Evolutionary conservation across 2,329 filamentous ascomycete genomes (phyloP).

Genomic region (Rachicladosporium sp.): DNA sequence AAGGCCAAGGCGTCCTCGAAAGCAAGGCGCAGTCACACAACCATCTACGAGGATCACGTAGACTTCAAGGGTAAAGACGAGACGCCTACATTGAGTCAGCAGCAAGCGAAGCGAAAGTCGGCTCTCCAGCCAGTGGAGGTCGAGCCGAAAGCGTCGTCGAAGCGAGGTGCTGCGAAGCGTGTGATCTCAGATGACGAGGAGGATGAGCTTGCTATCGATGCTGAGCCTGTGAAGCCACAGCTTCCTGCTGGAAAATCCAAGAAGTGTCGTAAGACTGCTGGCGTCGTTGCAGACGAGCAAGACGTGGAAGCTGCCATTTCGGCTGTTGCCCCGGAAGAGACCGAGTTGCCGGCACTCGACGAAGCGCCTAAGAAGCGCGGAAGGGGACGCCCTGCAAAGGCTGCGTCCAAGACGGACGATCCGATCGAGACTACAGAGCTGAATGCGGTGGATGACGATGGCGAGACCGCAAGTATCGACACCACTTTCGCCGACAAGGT

Average conservation of each 20-base stretch:
- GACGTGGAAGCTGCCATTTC: not conserved
- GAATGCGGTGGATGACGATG: not conserved
- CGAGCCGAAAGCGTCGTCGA: slow-evolving; percentile 5
- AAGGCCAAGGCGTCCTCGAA: slow-evolving; percentile 8
- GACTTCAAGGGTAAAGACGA: slow-evolving; percentile 10
- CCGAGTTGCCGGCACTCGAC: slow-evolving; percentile 4
- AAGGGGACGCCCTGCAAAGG: slow-evolving; percentile 23
- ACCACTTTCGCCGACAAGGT: not conserved
- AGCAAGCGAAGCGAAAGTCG: slow-evolving; percentile 19
- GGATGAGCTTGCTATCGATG: slow-evolving; percentile 4
- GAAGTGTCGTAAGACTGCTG: not conserved
- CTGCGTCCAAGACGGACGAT: not conserved
- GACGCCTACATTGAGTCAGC: slow-evolving; percentile 19
- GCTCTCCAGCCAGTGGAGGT: slow-evolving; percentile 8
- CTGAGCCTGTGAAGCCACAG: not conserved
- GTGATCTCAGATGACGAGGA: slow-evolving; percentile 5
- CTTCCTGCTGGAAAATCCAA: not conserved
- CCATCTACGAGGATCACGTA: slow-evolving; percentile 25
- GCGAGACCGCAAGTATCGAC: not conserved
- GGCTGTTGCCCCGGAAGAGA: not conserved
- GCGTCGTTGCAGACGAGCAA: not conserved
- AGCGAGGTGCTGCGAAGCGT: slow-evolving; percentile 1
- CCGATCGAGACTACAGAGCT: not conserved
- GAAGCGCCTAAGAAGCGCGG: slow-evolving; percentile 30
- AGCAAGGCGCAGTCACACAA: slow-evolving; percentile 19